Evolutionary conservation across 2,329 filamentous ascomycete species (phyloP), one percentile per base, ranked within the genome.

Genomic region (Sporothrix pseudoabietina): DNA sequence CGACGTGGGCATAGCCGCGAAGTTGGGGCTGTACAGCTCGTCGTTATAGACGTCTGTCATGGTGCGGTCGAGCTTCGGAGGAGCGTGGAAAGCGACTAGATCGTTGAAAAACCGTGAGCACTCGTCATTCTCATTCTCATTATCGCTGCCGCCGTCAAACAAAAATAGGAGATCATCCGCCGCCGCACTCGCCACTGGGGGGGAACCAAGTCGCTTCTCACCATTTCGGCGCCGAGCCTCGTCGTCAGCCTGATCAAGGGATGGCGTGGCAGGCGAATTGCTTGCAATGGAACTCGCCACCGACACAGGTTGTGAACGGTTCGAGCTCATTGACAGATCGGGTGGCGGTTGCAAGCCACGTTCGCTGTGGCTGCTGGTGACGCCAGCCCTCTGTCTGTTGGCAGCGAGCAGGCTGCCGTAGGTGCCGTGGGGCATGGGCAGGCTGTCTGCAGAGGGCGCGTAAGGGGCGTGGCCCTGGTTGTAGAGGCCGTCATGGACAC

Each of bases 21-120:
- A 89, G 77, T 86, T 87, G 0, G 92, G 91, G 77, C 91, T 94
- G 84, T 93, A 97, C 0, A 97, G 87, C 80, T 96, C 93, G 80
- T 97, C 94, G 78, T 89, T 87, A 79, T 92, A 95, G 69, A 93
- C 87, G 79, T 97, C 94, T 22, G 94, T 95, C 83, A 96, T 93
- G 0, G 94, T 96, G 73, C 94, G 88, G 77, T 94, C 91, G 76
- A 97, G 87, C 82, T 95, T 96, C 35, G 94, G 92, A 35, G 90
- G 84, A 54, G 85, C 84, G 75, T 84, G 81, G 76, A 83, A 84
- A 76, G 88, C 86, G 82, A 89, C 87, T 89, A 85, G 78, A 81
- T 84, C 81, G 79, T 84, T 81, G 79, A 79, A 82, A 80, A 85
- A 83, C 79, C 83, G 90, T 94, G 90, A 94, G 91, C 88, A 89